Percentiles rank a stretch among this genome's conserved stretches.
These are phyloP conservation scores for Sanguinoderma infundibulare DNA, from an alignment of 1,284 basidiomycete species.

Conservation along the genomic window DNA sequence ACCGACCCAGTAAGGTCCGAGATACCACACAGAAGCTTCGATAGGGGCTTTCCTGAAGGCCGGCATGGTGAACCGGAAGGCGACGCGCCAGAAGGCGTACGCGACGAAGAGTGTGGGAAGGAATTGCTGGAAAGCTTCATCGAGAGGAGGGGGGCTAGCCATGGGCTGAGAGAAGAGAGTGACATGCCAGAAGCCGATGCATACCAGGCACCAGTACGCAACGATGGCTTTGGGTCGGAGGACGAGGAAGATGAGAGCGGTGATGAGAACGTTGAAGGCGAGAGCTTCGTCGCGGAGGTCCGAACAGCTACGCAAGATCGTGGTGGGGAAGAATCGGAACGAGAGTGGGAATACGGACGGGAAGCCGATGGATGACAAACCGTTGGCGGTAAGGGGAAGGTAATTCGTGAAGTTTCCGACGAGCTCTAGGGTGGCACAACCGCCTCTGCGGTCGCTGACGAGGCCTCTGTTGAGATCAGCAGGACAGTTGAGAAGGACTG, in stretches of 20 bases:
- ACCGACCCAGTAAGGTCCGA: conserved; percentile 84
- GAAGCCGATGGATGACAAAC: conserved; percentile 75
- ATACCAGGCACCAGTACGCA: conserved; percentile 78
- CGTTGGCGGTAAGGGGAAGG: conserved; percentile 60
- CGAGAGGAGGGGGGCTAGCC: conserved; percentile 68
- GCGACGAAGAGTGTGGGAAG: conserved; percentile 80
- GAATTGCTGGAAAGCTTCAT: conserved; percentile 76
- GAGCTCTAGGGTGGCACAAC: conserved; percentile 76
- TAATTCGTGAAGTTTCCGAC: conserved; percentile 77
- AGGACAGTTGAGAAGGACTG: background rate
- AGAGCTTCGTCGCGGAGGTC: conserved; percentile 75
- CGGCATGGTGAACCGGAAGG: conserved; percentile 78
- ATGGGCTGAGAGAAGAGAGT: conserved; percentile 81
- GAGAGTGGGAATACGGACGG: conserved; percentile 74
- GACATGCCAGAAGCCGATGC: conserved; percentile 89
- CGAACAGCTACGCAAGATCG: conserved; percentile 60
- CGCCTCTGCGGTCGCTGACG: conserved; percentile 67
- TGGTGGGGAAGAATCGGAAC: conserved; percentile 49
- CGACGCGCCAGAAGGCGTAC: conserved; percentile 81
- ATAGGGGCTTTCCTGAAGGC: conserved; percentile 70
- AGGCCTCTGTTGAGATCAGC: conserved; percentile 57
- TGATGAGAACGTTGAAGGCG: conserved; percentile 73
- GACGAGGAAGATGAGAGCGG: conserved; percentile 70
- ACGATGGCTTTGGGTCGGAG: conserved; percentile 76
- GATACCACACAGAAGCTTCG: conserved; percentile 76